Evolutionary conservation across 768 basidiomycete genomes (phyloP), one percentile per base, ranked within the genome.

Genomic region (Naganishia randhawae): DNA sequence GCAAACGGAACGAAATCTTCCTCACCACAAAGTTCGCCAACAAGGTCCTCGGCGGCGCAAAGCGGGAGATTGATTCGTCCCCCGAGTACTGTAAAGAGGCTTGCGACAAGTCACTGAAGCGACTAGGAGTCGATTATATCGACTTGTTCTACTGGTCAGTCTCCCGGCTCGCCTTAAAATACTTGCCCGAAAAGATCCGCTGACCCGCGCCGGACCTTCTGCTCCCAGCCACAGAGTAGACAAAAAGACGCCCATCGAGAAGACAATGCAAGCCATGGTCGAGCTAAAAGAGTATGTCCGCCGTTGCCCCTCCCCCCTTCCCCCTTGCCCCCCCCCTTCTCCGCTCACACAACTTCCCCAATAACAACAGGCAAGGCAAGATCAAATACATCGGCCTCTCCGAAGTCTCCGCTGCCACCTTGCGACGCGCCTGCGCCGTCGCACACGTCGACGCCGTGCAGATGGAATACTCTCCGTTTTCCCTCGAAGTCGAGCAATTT

Each of bases 401-500:
- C 69, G 78, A 79, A 71, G 73, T 72, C 37, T 73, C 69, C 27
- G 75, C 72, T 17, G 72, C 66, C 5, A 80, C 79, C 16, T 69
- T 80, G 31, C 73, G 76, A 11, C 69, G 73, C 42, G 75, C 75
- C 11, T 71, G 68, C 53, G 66, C 51, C 70, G 72, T 73, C 66
- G 72, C 71, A 19, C 67, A 75, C 39, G 75, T 76, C 69, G 73
- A 74, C 57, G 73, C 74, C 13, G 62, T 76, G 17, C 76, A 78
- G 63, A 70, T 79, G 62, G 79, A 81, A 52, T 79, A 76, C 69
- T 75, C 74, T 5, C 76, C 75, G 31, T 80, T 71, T 66, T 70
- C 29, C 50, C 48, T 70, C 51, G 74, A 81, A 35, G 80, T 77
- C 14, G 79, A 73, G 71, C 51, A 71, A 25, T 71, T 70, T 62